Conservation (phyloP, 2,329 filamentous ascomycete species). For the Rosellinia necatrix region DNA sequence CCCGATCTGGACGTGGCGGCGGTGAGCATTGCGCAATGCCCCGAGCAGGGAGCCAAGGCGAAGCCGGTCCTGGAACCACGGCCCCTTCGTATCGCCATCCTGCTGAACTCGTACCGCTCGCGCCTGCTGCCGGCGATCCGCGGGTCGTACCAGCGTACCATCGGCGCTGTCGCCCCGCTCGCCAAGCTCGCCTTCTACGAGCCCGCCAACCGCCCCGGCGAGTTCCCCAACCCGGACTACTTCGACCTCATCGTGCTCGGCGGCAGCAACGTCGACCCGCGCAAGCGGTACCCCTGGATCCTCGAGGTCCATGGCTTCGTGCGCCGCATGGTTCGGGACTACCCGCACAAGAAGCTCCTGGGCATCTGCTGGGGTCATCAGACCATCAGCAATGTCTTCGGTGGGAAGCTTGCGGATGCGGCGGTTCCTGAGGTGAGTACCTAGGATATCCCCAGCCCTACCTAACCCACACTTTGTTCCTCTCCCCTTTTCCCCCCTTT, state of each 20-base stretch:
- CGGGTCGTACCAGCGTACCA: conserved; percentile 43
- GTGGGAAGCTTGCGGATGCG: conserved; percentile 45
- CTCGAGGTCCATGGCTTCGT: conserved; percentile 48
- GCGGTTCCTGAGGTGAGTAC: conserved; percentile 45
- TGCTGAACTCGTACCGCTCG: conserved; percentile 47
- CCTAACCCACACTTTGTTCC: no score
- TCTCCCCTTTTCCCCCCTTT: no score
- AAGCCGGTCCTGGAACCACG: neutral
- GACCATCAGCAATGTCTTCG: conserved; percentile 46
- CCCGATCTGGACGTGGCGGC: neutral
- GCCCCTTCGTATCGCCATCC: conserved; percentile 42
- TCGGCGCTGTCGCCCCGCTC: conserved; percentile 38
- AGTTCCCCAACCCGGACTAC: conserved; percentile 44
- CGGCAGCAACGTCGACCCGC: conserved; percentile 49
- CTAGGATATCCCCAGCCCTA: no score
- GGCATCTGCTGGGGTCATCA: conserved; percentile 56
- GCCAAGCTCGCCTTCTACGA: conserved; percentile 44
- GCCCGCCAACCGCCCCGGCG: conserved; percentile 42
- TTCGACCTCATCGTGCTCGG: conserved; percentile 51
- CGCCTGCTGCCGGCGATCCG: conserved; percentile 43
- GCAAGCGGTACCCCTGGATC: conserved; percentile 47
- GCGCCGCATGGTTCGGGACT: conserved; percentile 39
- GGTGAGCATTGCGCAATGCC: neutral
- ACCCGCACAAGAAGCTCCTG: conserved; percentile 42
- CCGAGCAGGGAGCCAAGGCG: conserved; percentile 6